Conservation (phyloP, 257 asterid species). For the Jasminum sambac region DNA sequence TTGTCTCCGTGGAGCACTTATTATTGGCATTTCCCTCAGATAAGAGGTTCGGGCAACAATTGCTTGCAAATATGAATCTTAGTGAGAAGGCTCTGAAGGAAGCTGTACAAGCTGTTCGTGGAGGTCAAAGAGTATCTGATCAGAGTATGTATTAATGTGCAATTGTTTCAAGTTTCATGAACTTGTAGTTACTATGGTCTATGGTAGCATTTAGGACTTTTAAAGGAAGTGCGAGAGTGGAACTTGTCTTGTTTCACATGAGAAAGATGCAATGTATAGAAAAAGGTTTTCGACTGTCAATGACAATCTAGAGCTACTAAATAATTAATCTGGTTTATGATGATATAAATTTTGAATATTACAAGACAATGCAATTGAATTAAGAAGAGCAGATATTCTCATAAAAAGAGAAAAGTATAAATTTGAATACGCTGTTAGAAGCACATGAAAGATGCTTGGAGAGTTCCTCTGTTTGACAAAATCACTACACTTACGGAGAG, state of each 20-base stretch:
- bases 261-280: not conserved
- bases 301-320: slow-evolving; percentile 14
- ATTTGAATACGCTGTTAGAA: not conserved
- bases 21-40: slow-evolving; percentile 70
- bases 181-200: not conserved
- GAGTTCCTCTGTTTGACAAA: not conserved
- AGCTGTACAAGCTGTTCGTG: slow-evolving; percentile 86
- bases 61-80: slow-evolving; percentile 60
- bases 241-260: not conserved
- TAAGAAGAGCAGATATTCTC: slow-evolving; percentile 8
- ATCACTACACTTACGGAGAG: not conserved
- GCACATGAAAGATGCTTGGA: not conserved
- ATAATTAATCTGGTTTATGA: slow-evolving; percentile 8
- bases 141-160: slow-evolving; percentile 54
- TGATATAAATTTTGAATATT: slow-evolving; percentile 12
- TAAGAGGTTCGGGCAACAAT: slow-evolving; percentile 74
- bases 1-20: slow-evolving; percentile 91
- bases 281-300: not conserved
- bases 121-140: slow-evolving; percentile 85
- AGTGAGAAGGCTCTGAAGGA: slow-evolving; percentile 73
- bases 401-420: not conserved
- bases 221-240: slow-evolving; percentile 4
- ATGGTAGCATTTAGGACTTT: not conserved
- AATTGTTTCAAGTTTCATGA: slow-evolving; percentile 10
- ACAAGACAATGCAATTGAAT: slow-evolving; percentile 6